Conservation (phyloP, 129 eudicot genomes). For the Chrysanthemum seticuspe region DNA sequence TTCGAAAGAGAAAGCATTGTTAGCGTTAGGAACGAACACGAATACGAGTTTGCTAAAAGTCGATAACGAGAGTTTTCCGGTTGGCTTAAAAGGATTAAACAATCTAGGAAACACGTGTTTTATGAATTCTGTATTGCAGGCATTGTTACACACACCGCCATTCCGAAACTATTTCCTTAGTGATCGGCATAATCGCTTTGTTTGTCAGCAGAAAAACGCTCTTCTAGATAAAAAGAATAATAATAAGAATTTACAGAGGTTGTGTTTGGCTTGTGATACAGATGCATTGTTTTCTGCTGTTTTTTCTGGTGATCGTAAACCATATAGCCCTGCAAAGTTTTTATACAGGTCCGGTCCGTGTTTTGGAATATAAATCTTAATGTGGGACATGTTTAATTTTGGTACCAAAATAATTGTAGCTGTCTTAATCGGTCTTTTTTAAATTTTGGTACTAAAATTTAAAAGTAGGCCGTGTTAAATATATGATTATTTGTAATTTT, state of each 20-base stretch:
- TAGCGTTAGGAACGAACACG: slow-evolving; percentile 43
- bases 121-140: slow-evolving; percentile 94
- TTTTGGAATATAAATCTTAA: slow-evolving; percentile 12
- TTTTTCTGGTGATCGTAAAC: slow-evolving; percentile 66
- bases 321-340: slow-evolving; percentile 85
- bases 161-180: slow-evolving; percentile 75
- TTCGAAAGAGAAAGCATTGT: slow-evolving; percentile 34
- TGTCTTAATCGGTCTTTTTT: slow-evolving; percentile 20
- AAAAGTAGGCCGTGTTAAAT: background rate
- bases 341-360: slow-evolving; percentile 57
- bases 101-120: slow-evolving; percentile 90
- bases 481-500: slow-evolving; percentile 18
- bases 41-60: slow-evolving; percentile 36
- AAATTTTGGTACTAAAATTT: slow-evolving; percentile 8
- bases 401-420: slow-evolving; percentile 21
- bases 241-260: slow-evolving; percentile 26
- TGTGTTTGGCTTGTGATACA: slow-evolving; percentile 87
- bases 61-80: slow-evolving; percentile 32
- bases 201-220: slow-evolving; percentile 63
- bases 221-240: slow-evolving; percentile 29
- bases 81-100: slow-evolving; percentile 79
- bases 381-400: slow-evolving; percentile 36
- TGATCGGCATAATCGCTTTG: slow-evolving; percentile 69
- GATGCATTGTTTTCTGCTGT: slow-evolving; percentile 78
- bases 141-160: slow-evolving; percentile 87